Evolutionary conservation across 2,329 filamentous ascomycete species (phyloP).

Genomic region (Beauveria scarabaeidicola): DNA sequence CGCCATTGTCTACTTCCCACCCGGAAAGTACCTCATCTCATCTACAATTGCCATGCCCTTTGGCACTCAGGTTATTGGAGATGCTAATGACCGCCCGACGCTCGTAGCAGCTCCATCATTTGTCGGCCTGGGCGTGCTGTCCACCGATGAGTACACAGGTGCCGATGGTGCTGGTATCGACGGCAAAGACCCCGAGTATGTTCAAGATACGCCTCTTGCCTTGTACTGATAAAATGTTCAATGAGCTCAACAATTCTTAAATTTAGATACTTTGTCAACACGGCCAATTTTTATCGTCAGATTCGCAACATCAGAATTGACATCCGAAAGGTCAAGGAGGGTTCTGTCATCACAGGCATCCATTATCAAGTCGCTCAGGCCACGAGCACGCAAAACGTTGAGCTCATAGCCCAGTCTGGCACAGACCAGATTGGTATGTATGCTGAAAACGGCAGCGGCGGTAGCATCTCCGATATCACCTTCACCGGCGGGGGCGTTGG

Average conservation of each 20-base stretch:
- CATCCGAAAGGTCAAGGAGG: neutral
- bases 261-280: neutral
- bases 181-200: conserved; percentile 4
- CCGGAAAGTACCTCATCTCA: conserved; percentile 3
- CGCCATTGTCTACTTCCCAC: conserved; percentile 16
- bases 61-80: neutral
- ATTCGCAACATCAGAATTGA: conserved; percentile 14
- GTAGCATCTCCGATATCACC: conserved; percentile 47
- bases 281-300: conserved; percentile 15
- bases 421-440: conserved; percentile 8
- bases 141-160: conserved; percentile 28
- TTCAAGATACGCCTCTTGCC: neutral
- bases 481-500: conserved; percentile 50
- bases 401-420: conserved; percentile 11
- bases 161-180: neutral
- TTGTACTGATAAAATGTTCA: too few species aligned
- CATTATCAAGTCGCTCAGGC: conserved; percentile 20
- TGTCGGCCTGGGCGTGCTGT: conserved; percentile 45
- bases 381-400: conserved; percentile 17
- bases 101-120: conserved; percentile 45
- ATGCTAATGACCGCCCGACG: conserved; percentile 41
- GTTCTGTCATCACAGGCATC: conserved; percentile 7
- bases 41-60: neutral
- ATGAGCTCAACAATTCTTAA: too few species aligned
- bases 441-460: conserved; percentile 24